Base-by-base conservation (phyloP, 345 rosid genomes). In the Diplotaxis tenuifolia region DNA sequence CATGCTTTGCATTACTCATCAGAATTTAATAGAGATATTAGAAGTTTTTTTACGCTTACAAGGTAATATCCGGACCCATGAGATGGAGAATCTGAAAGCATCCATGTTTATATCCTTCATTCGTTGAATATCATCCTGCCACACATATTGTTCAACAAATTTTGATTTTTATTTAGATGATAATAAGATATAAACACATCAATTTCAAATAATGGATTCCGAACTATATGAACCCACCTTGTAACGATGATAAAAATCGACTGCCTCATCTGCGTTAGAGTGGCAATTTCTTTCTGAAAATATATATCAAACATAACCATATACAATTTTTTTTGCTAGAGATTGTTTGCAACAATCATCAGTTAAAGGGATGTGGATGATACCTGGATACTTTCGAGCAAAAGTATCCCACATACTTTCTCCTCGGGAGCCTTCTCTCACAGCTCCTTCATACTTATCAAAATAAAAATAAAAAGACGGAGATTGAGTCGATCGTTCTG, bases 21-120 rank as follows among this genome's bases (percentile, higher is more conserved):
- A 47, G 4, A 20, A 70, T 9, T 11, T 49, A 42, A 19, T 31
- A 10, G 61, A 47, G 27, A 45, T 3, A 40, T 15, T 25, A 32
- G 9, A 6, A 42, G 5, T 38, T 4, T 16, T 60, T 9, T n/a
- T n/a, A 27, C n/a, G 25, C 73, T 73, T 80, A 85, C 85, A 3
- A 14, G 86, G 86, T 9, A 79, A 34, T 18, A 85, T 47, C 55
- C 89, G 67, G n/a, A 81, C 23, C 88, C 88, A 85, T 6, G 86
- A 85, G 29, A 85, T 81, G 16, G 85, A 85, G 58, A 85, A 81
- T 78, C 83, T 83, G 55, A 76, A 83, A 42, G 79, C 63, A 62
- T 85, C 79, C 65, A 82, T 63, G 11, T 82, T 81, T 15, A 83
- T 53, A 19, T 53, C 61, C 34, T 83, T 81, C 75, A 85, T 50